These are phyloP conservation scores for Sporisorium graminicola DNA, from an alignment of 1,284 basidiomycete genomes.

Conservation along the genomic window DNA sequence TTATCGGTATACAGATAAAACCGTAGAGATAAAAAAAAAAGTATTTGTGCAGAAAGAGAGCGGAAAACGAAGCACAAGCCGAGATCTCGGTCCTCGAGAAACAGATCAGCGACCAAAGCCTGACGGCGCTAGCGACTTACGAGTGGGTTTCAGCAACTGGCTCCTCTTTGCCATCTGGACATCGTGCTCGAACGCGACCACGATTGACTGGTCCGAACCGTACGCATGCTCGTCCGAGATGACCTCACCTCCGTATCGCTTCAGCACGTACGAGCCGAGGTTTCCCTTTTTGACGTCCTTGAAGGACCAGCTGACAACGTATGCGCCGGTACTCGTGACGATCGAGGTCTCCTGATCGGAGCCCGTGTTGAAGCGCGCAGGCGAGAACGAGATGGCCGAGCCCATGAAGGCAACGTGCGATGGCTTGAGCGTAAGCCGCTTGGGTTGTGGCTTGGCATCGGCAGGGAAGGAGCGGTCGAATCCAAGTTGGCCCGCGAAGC, in stretches of 20 bases:
- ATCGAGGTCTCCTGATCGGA: slow-evolving; percentile 87
- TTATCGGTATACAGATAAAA: neutral
- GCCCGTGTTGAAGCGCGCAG: slow-evolving; percentile 94
- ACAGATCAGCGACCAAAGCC: slow-evolving; percentile 45
- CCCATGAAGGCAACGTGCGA: slow-evolving; percentile 98
- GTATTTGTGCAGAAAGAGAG: neutral
- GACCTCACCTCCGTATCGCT: slow-evolving; percentile 74
- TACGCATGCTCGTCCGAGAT: slow-evolving; percentile 63
- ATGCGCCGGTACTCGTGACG: slow-evolving; percentile 94
- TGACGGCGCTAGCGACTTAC: slow-evolving; percentile 74
- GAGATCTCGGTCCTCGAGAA: neutral
- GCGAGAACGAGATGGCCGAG: slow-evolving; percentile 86
- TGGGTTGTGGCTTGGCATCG: slow-evolving; percentile 89
- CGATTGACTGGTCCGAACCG: slow-evolving; percentile 89
- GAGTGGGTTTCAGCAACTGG: slow-evolving; percentile 85
- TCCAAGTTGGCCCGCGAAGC: slow-evolving; percentile 86
- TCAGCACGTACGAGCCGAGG: slow-evolving; percentile 92
- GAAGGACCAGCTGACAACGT: slow-evolving; percentile 88
- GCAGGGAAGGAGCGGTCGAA: slow-evolving; percentile 97
- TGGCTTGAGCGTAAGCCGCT: slow-evolving; percentile 85
- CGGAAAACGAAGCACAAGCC: neutral
- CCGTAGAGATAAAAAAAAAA: neutral
- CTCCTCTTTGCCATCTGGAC: slow-evolving; percentile 95
- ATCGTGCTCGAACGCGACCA: slow-evolving; percentile 94
- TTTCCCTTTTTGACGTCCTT: slow-evolving; percentile 91